Base-by-base conservation (phyloP, 2,329 filamentous ascomycete species). In the Drechmeria coniospora region DNA sequence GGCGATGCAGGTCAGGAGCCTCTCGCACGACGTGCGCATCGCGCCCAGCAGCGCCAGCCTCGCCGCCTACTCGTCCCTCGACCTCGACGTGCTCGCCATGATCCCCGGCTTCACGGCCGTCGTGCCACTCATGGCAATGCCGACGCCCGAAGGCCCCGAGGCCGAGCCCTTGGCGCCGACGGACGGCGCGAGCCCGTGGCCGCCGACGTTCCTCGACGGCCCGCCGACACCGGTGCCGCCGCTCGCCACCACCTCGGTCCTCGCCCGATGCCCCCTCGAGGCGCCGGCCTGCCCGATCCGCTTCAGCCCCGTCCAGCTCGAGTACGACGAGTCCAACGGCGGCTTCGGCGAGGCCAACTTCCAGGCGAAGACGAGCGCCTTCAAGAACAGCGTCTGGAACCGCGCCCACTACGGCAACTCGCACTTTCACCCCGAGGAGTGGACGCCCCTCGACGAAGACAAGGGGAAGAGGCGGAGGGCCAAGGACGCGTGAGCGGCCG, bases 331-430 rank as follows among this genome's bases (percentile, higher is more conserved):
- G 32, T 50, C 52, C 14, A 61, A 59, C 28, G 55, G 47, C 32
- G 47, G 44, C 24, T 49, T 51, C n/a, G 42, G 44, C 2, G 63
- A 66, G 32, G 58, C 61, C n/a, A 50, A 56, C 4, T 61, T 64
- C 28, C 48, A 54, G 10, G 48, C 54, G 3, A 59, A 58, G 29
- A 75, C 68, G 2, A 63, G 56, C 27, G 69, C 66, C 1, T 78
- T 78, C 42, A 73, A 72, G 41, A 75, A 77, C 37, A 73, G 65
- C 28, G 68, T 76, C 30, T 75, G 69, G 51, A 78, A 77, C 40
- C 63, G 63, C 25, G 72, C 73, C 1, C 74, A 79, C 43, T 78
- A 70, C 38, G 70, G 71, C 33, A 79, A 78, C 36, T 68, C 69
- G 3, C 58, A 60, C 23, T 61, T 61, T 26, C 56, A 59, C 20